These are phyloP conservation scores for Excoecaria cochinchinensis DNA, from an alignment of 345 rosid genomes.

Conservation along the genomic window DNA sequence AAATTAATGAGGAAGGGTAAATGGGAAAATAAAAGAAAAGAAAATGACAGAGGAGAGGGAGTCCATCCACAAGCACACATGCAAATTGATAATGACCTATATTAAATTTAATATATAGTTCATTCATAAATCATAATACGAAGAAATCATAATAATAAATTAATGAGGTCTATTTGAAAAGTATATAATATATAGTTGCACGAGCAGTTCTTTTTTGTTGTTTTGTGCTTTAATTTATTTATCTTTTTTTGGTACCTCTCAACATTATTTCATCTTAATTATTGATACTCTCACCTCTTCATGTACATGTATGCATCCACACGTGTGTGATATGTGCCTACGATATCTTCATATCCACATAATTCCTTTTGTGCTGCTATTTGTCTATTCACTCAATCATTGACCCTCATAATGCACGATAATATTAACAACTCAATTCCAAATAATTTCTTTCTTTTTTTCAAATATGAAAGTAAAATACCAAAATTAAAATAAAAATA, in stretches of 20 bases:
- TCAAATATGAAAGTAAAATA: too few relatives aligned
- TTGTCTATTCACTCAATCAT: neutral
- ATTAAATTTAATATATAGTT: neutral
- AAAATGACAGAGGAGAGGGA: slow-evolving; percentile 6
- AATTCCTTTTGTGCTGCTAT: neutral
- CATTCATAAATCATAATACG: too few relatives aligned
- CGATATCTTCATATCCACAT: neutral
- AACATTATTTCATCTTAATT: slow-evolving; percentile 21
- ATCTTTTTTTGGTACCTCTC: neutral
- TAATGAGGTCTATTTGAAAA: slow-evolving; percentile 38
- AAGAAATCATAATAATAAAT: slow-evolving; percentile 17
- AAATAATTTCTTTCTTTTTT: too few relatives aligned
- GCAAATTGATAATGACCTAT: slow-evolving; percentile 19
- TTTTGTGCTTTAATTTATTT: slow-evolving; percentile 32
- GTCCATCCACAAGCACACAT: slow-evolving; percentile 59
- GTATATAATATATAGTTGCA: slow-evolving; percentile 45
- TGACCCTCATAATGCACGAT: neutral
- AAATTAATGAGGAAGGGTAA: neutral
- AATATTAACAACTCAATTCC: too few relatives aligned
- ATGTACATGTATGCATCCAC: neutral
- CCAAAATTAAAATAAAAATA: too few relatives aligned
- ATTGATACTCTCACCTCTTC: slow-evolving; percentile 3
- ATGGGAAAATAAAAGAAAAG: neutral
- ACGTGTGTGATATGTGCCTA: neutral
- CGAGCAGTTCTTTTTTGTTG: slow-evolving; percentile 74